phyloP scores from a whole-genome alignment of 441 rosid genomes.

The Bocquillonia castaneifolia region DNA sequence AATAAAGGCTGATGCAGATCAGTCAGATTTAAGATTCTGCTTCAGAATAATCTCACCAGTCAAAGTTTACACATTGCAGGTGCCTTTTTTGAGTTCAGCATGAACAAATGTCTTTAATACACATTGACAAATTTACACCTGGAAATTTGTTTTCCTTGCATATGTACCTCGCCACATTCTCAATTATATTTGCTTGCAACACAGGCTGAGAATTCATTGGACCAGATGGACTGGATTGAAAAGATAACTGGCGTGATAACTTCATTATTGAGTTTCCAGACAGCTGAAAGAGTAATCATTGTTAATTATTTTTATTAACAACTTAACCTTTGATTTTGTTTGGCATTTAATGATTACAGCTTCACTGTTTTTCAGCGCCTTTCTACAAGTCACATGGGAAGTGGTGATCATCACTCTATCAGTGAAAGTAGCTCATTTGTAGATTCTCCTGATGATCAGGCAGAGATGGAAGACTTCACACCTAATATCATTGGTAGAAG shows the following conservation, averaged over 20 bases:
- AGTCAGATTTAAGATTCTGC: constrained; percentile 94
- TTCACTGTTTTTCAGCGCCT: constrained; percentile 46
- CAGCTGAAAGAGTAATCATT: constrained; percentile 60
- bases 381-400: constrained; percentile 40
- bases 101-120: neutral
- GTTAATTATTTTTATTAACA: neutral
- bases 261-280: constrained; percentile 75
- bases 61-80: constrained; percentile 93
- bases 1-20: constrained; percentile 90
- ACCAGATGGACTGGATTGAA: constrained; percentile 98
- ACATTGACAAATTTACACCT: constrained; percentile 5
- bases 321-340: constrained; percentile 8
- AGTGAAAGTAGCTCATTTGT: constrained; percentile 59
- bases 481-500: constrained; percentile 39
- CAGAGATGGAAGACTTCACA: constrained; percentile 45
- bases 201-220: constrained; percentile 93
- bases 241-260: constrained; percentile 96
- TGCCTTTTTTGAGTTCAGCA: constrained; percentile 21
- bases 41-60: constrained; percentile 91
- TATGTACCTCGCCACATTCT: constrained; percentile 7
- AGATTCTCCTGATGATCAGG: constrained; percentile 57
- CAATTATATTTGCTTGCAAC: constrained; percentile 26
- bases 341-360: constrained; percentile 17
- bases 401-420: constrained; percentile 51
- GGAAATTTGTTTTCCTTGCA: neutral